Conservation (phyloP, 768 basidiomycete species). For the Rhizopogon vesiculosus region DNA sequence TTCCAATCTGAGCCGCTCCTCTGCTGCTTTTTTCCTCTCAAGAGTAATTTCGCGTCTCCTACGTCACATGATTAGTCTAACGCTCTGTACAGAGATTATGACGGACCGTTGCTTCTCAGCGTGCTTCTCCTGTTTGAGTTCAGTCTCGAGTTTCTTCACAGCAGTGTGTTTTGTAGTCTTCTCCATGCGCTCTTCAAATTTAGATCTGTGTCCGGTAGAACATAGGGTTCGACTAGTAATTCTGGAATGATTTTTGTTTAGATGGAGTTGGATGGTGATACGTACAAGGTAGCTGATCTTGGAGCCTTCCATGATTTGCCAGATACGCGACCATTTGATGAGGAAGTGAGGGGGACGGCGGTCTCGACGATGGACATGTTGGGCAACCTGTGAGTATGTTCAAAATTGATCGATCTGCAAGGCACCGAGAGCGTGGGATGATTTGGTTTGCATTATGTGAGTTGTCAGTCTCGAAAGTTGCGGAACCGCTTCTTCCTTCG, state of each 20-base stretch:
- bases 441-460: no score
- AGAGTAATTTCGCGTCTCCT: constrained; percentile 66
- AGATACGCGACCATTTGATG: constrained; percentile 61
- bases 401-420: no score
- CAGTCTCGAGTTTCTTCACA: constrained; percentile 67
- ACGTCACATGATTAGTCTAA: constrained; percentile 3
- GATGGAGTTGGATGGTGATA: not conserved
- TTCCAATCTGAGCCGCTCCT: constrained; percentile 61
- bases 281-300: constrained; percentile 50
- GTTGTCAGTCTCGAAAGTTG: not conserved
- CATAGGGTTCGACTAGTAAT: constrained; percentile 60
- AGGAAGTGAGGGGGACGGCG: constrained; percentile 40
- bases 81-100: not conserved
- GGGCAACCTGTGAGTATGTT: no score
- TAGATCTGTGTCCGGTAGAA: constrained; percentile 59
- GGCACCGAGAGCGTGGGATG: not conserved
- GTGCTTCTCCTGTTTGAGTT: constrained; percentile 74
- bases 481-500: constrained; percentile 4
- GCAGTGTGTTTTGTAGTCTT: constrained; percentile 62
- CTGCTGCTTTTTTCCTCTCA: constrained; percentile 67
- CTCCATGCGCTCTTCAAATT: constrained; percentile 68
- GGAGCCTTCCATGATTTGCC: constrained; percentile 63
- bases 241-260: not conserved
- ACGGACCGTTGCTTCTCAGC: constrained; percentile 59
- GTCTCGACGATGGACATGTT: not conserved